Base-by-base conservation (phyloP, 2,329 filamentous ascomycete species). In the Thermothelomyces thermophilus region DNA sequence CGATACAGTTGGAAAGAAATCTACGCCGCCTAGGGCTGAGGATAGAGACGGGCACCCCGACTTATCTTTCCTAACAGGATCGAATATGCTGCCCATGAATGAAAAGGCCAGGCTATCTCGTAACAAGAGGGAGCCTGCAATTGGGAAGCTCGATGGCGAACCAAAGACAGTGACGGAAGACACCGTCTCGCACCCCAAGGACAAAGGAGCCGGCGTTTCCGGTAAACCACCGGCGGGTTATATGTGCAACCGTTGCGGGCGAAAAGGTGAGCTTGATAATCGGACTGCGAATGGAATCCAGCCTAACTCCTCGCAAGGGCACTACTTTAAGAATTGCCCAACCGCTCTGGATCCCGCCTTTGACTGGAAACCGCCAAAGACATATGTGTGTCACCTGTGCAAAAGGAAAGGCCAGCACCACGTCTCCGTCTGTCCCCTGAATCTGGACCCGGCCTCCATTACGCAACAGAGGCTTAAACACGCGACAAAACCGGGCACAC, bases 291-390 rank as follows among this genome's bases (percentile, higher is more conserved):
- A n/a, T n/a, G n/a, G n/a, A n/a, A n/a, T n/a, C n/a, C 19, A 43
- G 6, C 19, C 46, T 53, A 11, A 52, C 10, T 5, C 8, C 17
- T 19, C n/a, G 24, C n/a, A 11, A 73, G 71, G 69, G 22, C 71
- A 73, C 53, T 62, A 56, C 51, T 56, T 71, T 16, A 58, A 66
- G 44, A 30, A 60, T 1, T 73, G 71, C 46, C 70, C 70, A 16
- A 73, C 70, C 2, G 71, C 69, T 51, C 37, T 72, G n/a, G 67
- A 73, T 48, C 65, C 68, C 9, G 24, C 46, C 2, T 70, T 58
- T 46, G 70, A 73, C 49, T 53, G 26, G 41, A 49, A 53, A 26
- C 69, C 69, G 2, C 33, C 46, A 1, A 20, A 35, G 5, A 46
- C 52, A 13, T 73, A 72, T 48, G 31, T 22, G 16, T 73, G 71